These are phyloP conservation scores for Pseudoturritis turrita DNA, from an alignment of 345 rosid species.

Conservation along the genomic window DNA sequence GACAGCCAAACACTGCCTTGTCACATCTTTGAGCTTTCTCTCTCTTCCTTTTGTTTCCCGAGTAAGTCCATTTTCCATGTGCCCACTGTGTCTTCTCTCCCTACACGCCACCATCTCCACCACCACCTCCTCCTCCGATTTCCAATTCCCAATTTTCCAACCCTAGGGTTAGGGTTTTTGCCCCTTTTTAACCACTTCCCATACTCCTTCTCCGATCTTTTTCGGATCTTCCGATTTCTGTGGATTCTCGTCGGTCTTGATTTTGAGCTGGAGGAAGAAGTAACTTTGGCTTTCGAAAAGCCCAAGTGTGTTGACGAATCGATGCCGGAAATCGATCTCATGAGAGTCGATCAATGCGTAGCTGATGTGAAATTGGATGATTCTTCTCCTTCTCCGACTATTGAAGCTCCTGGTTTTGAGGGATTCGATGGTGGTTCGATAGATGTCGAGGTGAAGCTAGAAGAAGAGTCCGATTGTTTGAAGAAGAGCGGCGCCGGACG, in stretches of 20 bases:
- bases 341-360: conserved; percentile 51
- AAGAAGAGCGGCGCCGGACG: conserved; percentile 25
- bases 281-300: background rate
- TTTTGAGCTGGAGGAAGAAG: background rate
- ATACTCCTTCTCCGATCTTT: background rate
- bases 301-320: background rate
- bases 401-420: conserved; percentile 6
- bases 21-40: conserved; percentile 25
- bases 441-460: background rate
- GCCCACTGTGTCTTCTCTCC: conserved; percentile 33
- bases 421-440: conserved; percentile 27
- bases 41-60: conserved; percentile 14
- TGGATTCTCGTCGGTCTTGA: background rate
- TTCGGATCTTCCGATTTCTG: background rate
- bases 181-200: no score
- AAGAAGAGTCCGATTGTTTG: conserved; percentile 13
- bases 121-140: conserved; percentile 18
- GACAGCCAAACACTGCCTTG: conserved; percentile 34
- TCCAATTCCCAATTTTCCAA: conserved; percentile 4
- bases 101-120: conserved; percentile 32
- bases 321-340: conserved; percentile 38
- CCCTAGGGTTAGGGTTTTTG: conserved; percentile 22
- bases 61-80: conserved; percentile 30
- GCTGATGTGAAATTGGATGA: conserved; percentile 34
- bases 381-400: conserved; percentile 23